phyloP scores from a whole-genome alignment of 164 flowering plant genomes.

The Houttuynia cordata region DNA sequence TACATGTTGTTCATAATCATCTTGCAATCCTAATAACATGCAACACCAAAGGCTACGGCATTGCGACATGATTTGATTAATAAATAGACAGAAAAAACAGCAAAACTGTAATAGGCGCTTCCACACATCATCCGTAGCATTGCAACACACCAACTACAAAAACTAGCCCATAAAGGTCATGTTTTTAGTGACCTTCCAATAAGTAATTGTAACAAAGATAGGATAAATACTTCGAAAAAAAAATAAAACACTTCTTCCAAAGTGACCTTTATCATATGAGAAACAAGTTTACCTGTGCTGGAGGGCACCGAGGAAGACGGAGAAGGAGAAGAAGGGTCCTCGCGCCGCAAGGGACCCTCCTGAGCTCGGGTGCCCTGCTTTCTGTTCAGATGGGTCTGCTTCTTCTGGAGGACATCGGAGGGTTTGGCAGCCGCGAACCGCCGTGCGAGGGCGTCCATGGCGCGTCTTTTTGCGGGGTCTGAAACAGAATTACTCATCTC shows the following conservation, averaged over 20 bases:
- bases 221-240: too few species aligned
- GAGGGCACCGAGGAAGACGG: slow-evolving; percentile 5
- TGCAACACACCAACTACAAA: too few species aligned
- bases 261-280: not conserved
- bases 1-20: too few species aligned
- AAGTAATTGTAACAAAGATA: too few species aligned
- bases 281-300: slow-evolving; percentile 20
- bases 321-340: slow-evolving; percentile 3
- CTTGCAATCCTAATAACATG: too few species aligned
- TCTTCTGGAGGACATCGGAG: slow-evolving; percentile 29
- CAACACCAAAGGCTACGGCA: too few species aligned
- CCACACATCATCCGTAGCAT: too few species aligned
- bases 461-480: slow-evolving; percentile 40
- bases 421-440: slow-evolving; percentile 52
- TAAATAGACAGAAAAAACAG: too few species aligned
- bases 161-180: too few species aligned
- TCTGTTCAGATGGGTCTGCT: slow-evolving; percentile 14
- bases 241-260: not conserved
- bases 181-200: too few species aligned
- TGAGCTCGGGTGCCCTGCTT: slow-evolving; percentile 7
- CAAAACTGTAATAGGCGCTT: too few species aligned
- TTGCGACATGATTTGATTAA: too few species aligned
- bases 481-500: not conserved
- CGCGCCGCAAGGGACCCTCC: slow-evolving; percentile 8
- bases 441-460: slow-evolving; percentile 57